Evolutionary conservation across 768 basidiomycete genomes (phyloP).

Genomic region (Suillus variegatus): DNA sequence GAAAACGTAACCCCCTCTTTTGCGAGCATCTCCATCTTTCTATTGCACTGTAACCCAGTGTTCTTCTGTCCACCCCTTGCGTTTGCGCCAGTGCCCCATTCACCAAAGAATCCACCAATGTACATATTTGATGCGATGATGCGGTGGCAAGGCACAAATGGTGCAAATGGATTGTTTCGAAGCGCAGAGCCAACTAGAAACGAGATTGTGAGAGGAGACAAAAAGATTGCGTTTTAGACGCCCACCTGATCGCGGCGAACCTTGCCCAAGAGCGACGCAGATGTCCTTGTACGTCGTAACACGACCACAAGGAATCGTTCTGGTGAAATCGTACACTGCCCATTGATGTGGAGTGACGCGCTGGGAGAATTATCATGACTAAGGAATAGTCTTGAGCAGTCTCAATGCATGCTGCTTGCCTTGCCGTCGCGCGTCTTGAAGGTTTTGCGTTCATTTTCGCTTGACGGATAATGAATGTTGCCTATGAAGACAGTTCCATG

Average conservation of each 20-base stretch:
- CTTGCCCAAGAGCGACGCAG: constrained; percentile 46
- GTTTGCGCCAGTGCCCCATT: constrained; percentile 52
- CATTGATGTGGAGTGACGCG: constrained; percentile 54
- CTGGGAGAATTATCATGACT: constrained; percentile 37
- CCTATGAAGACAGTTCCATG: constrained; percentile 8
- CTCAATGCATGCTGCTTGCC: constrained; percentile 15
- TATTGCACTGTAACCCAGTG: constrained; percentile 41
- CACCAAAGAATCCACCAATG: constrained; percentile 65
- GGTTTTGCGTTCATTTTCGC: constrained; percentile 14
- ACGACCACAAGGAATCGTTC: constrained; percentile 49
- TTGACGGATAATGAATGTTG: constrained; percentile 16
- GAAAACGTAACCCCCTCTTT: constrained; percentile 56
- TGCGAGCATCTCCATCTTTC: constrained; percentile 52
- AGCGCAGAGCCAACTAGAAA: constrained; percentile 62
- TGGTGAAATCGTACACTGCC: constrained; percentile 58
- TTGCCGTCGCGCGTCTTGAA: constrained; percentile 32
- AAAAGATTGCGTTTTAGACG: background rate
- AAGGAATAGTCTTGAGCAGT: background rate
- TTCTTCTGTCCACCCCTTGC: constrained; percentile 10
- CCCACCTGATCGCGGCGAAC: constrained; percentile 65
- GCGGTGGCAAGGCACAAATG: constrained; percentile 69
- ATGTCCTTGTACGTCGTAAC: constrained; percentile 61
- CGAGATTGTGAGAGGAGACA: background rate
- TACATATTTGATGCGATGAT: constrained; percentile 62
- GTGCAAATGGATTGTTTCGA: constrained; percentile 66